Evolutionary conservation across 148 eudicot genomes (phyloP), one percentile per base, ranked within the genome.

Genomic region (Rhododendron simsii): DNA sequence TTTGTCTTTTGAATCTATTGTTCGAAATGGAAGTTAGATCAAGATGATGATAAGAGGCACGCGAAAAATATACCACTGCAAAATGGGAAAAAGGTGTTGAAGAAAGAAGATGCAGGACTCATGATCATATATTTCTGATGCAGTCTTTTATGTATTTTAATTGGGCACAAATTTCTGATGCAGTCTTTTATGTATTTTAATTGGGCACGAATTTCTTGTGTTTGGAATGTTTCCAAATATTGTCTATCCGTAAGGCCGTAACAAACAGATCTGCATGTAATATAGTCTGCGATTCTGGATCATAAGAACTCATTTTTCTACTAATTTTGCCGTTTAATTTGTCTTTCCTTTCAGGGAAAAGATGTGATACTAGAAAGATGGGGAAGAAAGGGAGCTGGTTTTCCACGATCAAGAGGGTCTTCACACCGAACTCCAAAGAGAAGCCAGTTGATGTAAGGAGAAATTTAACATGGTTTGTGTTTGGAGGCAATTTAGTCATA

Each of bases 331-430:
- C 8, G 5, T 77, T 21, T 41, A 7, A 77, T 45, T 44, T 78
- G 30, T 45, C 23, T 23, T 44, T 63, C 51, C 44, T 59, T 50
- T 83, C 18, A 91, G 93, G 89, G 86, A 85, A 35, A 84, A 84
- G 80, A 30, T 90, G 92, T 92, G 87, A 93, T 97, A 98, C 91
- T 91, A 83, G 91, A 86, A 91, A 89, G 78, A 97, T 97, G 99
- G 98, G 98, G 35, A 97, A 92, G 93, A 96, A 94, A 91, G 98
- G 99, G 87, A 92, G 96, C 91, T 97, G 99, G 98, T 93, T 97
- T 94, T 93, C 99, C 74, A 96, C 98, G 44, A 94, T 97, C 88
- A 97, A 95, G 87, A 90, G 89, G 95, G 98, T 91, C 83, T 97
- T 97, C 74, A 81, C 88, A 18, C 94, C 92, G 87, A 93, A 84